These are phyloP conservation scores for Colletotrichum sp. DNA, from an alignment of 2,329 filamentous ascomycete genomes.

Conservation along the genomic window DNA sequence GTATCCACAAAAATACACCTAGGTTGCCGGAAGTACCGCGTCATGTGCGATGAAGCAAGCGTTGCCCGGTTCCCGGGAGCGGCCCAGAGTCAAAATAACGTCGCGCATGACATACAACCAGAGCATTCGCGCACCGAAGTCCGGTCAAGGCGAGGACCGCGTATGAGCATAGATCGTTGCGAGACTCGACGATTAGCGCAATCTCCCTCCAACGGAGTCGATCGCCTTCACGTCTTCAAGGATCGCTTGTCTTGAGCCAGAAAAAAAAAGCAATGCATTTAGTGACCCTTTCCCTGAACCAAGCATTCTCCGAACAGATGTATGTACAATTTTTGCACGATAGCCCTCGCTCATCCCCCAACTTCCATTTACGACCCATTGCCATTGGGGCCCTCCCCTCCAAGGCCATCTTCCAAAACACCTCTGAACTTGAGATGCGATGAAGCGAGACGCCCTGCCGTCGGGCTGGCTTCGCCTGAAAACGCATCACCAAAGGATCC, in stretches of 20 bases:
- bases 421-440: neutral
- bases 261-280: slow-evolving; percentile 24
- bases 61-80: neutral
- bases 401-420: neutral
- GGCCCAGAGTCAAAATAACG: neutral
- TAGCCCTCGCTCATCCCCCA: neutral
- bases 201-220: neutral
- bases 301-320: slow-evolving; percentile 40
- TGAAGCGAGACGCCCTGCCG: neutral
- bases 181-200: neutral
- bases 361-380: neutral
- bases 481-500: neutral
- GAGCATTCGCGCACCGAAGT: neutral
- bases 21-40: neutral
- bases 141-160: neutral
- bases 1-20: neutral
- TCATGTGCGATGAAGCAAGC: neutral
- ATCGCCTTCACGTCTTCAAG: neutral
- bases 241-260: neutral
- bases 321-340: slow-evolving; percentile 46
- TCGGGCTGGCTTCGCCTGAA: neutral
- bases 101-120: neutral
- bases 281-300: slow-evolving; percentile 34
- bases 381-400: neutral
- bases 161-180: neutral